Conservation (phyloP, 257 asterid genomes). For the Scutellaria barbata region DNA sequence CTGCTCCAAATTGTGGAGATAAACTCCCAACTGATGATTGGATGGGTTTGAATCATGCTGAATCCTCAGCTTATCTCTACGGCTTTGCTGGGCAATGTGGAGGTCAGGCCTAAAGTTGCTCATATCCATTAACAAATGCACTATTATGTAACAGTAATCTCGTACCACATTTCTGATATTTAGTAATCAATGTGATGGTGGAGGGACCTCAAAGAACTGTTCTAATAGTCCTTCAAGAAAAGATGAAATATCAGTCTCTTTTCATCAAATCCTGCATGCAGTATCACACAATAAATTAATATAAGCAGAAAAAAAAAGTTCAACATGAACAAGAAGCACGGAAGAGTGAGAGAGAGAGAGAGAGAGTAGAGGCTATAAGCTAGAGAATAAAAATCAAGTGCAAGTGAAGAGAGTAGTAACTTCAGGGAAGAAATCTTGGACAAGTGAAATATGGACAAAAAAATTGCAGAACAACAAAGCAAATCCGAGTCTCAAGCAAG, state of each 20-base stretch:
- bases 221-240: background rate
- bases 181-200: too few species aligned
- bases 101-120: slow-evolving; percentile 51
- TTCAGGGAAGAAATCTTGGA: slow-evolving; percentile 22
- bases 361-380: background rate
- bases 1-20: slow-evolving; percentile 34
- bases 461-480: slow-evolving; percentile 11
- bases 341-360: slow-evolving; percentile 8
- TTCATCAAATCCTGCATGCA: slow-evolving; percentile 32
- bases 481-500: slow-evolving; percentile 37
- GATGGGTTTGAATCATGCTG: slow-evolving; percentile 38
- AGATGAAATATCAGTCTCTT: too few species aligned
- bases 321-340: background rate
- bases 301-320: background rate
- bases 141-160: slow-evolving; percentile 6
- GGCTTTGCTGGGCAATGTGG: slow-evolving; percentile 81
- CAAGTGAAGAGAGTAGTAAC: slow-evolving; percentile 18
- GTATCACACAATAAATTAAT: background rate
- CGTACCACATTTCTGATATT: background rate
- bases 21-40: slow-evolving; percentile 33
- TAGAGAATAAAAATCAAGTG: background rate
- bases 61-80: slow-evolving; percentile 63
- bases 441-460: slow-evolving; percentile 33
- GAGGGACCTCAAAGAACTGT: background rate
- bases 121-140: slow-evolving; percentile 46